Conservation (phyloP, 371 early-diverging fungal species). For the Saksenaea vasiformis region DNA sequence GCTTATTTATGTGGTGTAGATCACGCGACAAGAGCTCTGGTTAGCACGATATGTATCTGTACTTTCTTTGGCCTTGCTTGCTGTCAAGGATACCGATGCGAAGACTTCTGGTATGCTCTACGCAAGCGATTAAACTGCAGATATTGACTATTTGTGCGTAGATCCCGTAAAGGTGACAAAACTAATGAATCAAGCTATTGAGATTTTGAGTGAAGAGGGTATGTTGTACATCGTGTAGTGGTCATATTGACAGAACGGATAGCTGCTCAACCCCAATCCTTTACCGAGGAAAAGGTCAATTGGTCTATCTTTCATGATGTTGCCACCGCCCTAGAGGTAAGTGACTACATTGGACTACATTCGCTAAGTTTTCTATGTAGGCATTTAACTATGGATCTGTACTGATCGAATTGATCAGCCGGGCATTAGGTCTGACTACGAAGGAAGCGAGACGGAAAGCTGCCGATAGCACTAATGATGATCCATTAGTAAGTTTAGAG, state of each 20-base stretch:
- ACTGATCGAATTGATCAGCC: slow-evolving; percentile 37
- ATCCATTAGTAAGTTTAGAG: slow-evolving; percentile 28
- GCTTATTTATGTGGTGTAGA: not conserved
- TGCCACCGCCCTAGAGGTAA: slow-evolving; percentile 36
- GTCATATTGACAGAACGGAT: not conserved
- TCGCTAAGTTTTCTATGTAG: slow-evolving; percentile 14
- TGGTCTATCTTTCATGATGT: slow-evolving; percentile 41
- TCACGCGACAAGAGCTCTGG: slow-evolving; percentile 27
- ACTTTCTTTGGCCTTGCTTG: slow-evolving; percentile 23
- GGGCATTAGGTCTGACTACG: slow-evolving; percentile 37
- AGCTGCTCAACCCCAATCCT: slow-evolving; percentile 12
- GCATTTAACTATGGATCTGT: slow-evolving; percentile 42
- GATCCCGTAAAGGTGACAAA: slow-evolving; percentile 16
- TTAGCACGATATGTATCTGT: slow-evolving; percentile 28
- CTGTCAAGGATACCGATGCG: slow-evolving; percentile 13
- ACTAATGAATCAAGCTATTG: slow-evolving; percentile 12
- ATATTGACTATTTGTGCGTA: not conserved
- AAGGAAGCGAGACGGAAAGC: slow-evolving; percentile 47
- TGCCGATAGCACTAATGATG: slow-evolving; percentile 24
- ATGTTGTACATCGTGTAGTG: not conserved
- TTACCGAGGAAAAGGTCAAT: slow-evolving; percentile 15
- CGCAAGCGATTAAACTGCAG: not conserved
- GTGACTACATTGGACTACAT: not conserved
- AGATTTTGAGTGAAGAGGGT: slow-evolving; percentile 18
- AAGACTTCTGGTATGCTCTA: slow-evolving; percentile 13